Evolutionary conservation across 2,329 filamentous ascomycete genomes (phyloP), one percentile per base, ranked within the genome.

Genomic region (Myriosclerotinia scirpicola): DNA sequence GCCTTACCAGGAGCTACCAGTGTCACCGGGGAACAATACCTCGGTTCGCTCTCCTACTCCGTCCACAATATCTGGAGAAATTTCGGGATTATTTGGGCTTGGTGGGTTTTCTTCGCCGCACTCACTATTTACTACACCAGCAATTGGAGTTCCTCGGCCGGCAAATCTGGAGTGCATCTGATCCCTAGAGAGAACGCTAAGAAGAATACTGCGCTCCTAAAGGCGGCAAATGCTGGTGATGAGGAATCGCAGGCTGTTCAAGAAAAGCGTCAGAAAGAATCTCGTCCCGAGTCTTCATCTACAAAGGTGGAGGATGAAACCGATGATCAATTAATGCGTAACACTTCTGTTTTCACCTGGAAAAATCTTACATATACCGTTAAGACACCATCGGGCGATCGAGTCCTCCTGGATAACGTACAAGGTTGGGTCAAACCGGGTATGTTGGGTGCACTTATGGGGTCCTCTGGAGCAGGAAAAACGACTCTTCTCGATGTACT

Each of bases 401-500:
- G 89, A 11, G 81, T 85, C 15, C 86, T 96, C 67, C 81, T 96
- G 9, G 87, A 87, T 68, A 81, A 88, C 67, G 84, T 90, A 5
- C 82, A 86, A 70, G 88, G 83, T 14, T 88, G 83, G 73, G 85
- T 88, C 36, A 82, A 83, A 67, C 86, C 86, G 42, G 86, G 87
- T 50, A 83, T 83, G 69, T 79, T 89, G 4, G 87, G 85, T 46
- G 86, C 86, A 7, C 76, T 89, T 8, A 87, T 89, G 83, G 87
- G 87, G 44, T 73, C 73, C n/a, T 75, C 81, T 5, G 80, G 93
- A 71, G 93, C 93, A 20, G 93, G 93, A 67, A 97, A 97, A 78
- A 97, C 93, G 0, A 96, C 93, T 0, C 84, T 97, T 36, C 80
- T 97, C 40, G 91, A 97, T 78, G 91, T 91, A 42, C 82, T 97